These are phyloP conservation scores for Penicillium frequentans DNA, from an alignment of 2,329 filamentous ascomycete species.

Conservation along the genomic window DNA sequence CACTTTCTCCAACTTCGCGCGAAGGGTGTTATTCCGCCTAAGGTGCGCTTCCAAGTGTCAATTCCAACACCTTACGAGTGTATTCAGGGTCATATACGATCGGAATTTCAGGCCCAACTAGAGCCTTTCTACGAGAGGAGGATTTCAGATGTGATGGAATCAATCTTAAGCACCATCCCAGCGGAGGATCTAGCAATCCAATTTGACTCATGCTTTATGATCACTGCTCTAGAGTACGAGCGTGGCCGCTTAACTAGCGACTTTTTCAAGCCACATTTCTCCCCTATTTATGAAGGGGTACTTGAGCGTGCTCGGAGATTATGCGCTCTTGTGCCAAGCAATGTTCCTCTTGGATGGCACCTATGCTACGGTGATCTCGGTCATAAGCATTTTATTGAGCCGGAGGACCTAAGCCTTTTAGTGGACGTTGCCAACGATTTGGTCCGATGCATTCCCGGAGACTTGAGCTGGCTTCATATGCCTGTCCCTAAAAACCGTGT, in stretches of 20 bases:
- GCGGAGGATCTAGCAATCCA: slow-evolving; percentile 33
- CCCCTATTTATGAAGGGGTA: slow-evolving; percentile 11
- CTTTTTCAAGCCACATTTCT: slow-evolving; percentile 26
- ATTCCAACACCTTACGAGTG: slow-evolving; percentile 20
- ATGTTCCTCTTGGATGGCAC: slow-evolving; percentile 47
- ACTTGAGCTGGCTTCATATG: slow-evolving; percentile 41
- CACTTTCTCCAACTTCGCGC: slow-evolving; percentile 23
- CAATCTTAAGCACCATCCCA: slow-evolving; percentile 30
- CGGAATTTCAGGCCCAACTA: slow-evolving; percentile 22
- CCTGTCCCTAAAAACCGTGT: slow-evolving; percentile 43
- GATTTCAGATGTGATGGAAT: slow-evolving; percentile 21
- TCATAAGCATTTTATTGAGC: slow-evolving; percentile 48
- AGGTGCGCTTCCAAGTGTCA: slow-evolving; percentile 34
- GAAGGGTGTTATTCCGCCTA: slow-evolving; percentile 21
- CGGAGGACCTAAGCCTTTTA: slow-evolving; percentile 34
- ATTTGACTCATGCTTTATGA: slow-evolving; percentile 28
- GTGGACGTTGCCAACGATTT: slow-evolving; percentile 40
- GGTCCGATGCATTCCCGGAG: neutral
- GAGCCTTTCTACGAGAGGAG: slow-evolving; percentile 31
- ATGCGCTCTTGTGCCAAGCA: slow-evolving; percentile 3
- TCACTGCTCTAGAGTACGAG: slow-evolving; percentile 26
- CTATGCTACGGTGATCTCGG: slow-evolving; percentile 51
- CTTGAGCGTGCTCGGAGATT: slow-evolving; percentile 2
- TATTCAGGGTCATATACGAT: slow-evolving; percentile 19
- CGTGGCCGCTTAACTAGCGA: slow-evolving; percentile 26